A percentile compares a stretch with the other conserved stretches of the same genome.
Evolutionary conservation across 2,329 filamentous ascomycete genomes (phyloP).

Genomic region (Colletotrichum higginsianum): DNA sequence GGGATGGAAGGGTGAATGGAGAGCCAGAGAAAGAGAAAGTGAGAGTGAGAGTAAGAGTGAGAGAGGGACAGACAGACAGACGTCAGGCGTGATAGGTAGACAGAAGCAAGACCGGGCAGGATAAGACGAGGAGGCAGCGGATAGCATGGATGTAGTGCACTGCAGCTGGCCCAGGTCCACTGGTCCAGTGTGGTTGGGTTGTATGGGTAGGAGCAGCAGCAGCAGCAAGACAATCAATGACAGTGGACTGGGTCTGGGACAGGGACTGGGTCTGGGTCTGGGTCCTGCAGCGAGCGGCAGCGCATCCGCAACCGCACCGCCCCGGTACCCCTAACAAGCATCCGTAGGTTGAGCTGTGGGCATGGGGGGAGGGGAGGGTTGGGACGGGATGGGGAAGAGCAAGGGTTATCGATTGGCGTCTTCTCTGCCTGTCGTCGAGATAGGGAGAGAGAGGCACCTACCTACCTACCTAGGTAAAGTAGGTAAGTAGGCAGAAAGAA

Average conservation of each 20-base stretch:
- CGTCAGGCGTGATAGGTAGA: slow-evolving; percentile 3
- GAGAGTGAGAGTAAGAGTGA: too few species aligned
- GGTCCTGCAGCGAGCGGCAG: slow-evolving; percentile 26
- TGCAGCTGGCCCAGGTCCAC: slow-evolving; percentile 1
- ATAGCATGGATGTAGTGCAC: slow-evolving; percentile 36
- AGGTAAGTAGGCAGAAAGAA: neutral
- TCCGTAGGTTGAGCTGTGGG: slow-evolving; percentile 9
- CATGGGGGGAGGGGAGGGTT: slow-evolving; percentile 5
- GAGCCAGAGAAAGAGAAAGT: neutral
- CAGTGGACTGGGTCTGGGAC: neutral
- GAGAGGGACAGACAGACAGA: neutral
- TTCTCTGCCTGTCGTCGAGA: too few species aligned
- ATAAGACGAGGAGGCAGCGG: slow-evolving; percentile 22
- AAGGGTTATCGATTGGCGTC: neutral
- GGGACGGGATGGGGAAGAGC: slow-evolving; percentile 20
- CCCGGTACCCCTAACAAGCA: slow-evolving; percentile 28
- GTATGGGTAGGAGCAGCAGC: neutral
- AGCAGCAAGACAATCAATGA: neutral
- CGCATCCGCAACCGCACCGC: slow-evolving; percentile 11
- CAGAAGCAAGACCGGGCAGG: slow-evolving; percentile 9
- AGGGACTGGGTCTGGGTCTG: neutral
- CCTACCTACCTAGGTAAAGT: too few species aligned
- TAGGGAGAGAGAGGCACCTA: too few species aligned
- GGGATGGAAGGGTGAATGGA: slow-evolving; percentile 8
- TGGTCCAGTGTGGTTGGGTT: neutral